A percentile compares a stretch with the other conserved stretches of the same genome.
phyloP scores from a whole-genome alignment of 352 stramenopile species.

The Phytophthora pistaciae region DNA sequence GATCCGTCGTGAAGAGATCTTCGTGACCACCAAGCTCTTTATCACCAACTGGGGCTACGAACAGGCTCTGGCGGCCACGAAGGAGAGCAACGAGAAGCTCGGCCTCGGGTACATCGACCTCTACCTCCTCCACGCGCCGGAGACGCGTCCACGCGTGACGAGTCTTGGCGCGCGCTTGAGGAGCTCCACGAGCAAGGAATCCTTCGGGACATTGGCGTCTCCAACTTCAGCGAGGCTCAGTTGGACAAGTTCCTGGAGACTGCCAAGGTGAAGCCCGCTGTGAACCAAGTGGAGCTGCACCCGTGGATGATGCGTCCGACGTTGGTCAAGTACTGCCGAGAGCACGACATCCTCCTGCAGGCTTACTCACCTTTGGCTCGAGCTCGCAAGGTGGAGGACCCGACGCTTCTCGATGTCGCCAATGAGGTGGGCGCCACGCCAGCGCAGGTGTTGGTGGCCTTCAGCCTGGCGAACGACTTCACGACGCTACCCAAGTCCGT shows the following conservation, averaged over 20 bases:
- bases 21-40: conserved; percentile 88
- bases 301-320: conserved; percentile 72
- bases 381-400: conserved; percentile 16
- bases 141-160: conserved; percentile 43
- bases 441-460: conserved; percentile 65
- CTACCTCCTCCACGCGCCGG: conserved; percentile 75
- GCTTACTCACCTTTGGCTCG: conserved; percentile 65
- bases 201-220: conserved; percentile 88
- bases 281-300: conserved; percentile 88
- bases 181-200: conserved; percentile 62
- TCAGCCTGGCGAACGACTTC: conserved; percentile 60
- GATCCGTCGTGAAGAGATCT: conserved; percentile 75
- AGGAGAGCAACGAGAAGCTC: conserved; percentile 60
- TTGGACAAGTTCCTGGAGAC: conserved; percentile 78
- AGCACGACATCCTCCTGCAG: conserved; percentile 50
- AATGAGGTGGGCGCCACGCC: conserved; percentile 33
- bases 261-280: conserved; percentile 63
- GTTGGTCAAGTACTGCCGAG: conserved; percentile 67
- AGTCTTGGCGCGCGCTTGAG: conserved; percentile 62
- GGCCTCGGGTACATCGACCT: conserved; percentile 86
- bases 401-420: conserved; percentile 43
- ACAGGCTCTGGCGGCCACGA: conserved; percentile 54
- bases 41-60: conserved; percentile 71
- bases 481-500: conserved; percentile 73
- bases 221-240: conserved; percentile 89